A percentile compares a stretch with the other conserved stretches of the same genome.
Conservation (phyloP, 768 basidiomycete genomes). For the Hygrocybe punicea region DNA sequence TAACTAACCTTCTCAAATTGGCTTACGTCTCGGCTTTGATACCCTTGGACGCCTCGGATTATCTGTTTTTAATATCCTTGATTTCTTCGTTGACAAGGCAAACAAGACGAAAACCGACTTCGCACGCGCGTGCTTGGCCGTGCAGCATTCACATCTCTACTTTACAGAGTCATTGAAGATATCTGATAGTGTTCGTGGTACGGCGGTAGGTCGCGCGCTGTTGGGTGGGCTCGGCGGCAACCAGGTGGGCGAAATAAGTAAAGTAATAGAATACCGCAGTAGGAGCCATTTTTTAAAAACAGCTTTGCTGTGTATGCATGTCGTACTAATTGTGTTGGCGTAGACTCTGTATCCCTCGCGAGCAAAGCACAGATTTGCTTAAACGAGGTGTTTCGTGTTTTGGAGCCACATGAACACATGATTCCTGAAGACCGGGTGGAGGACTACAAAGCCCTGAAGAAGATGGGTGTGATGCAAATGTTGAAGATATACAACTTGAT, state of each 20-base stretch:
- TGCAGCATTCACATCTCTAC: constrained; percentile 1
- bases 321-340: neutral
- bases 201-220: neutral
- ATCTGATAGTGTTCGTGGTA: neutral
- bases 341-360: neutral
- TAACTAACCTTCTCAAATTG: neutral
- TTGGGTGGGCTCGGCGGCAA: neutral
- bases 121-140: neutral
- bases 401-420: constrained; percentile 1
- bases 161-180: neutral
- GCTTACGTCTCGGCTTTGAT: neutral
- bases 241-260: neutral
- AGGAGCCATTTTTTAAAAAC: neutral
- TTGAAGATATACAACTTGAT: constrained; percentile 7
- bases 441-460: constrained; percentile 5
- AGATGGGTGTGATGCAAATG: constrained; percentile 3
- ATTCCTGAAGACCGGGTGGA: constrained; percentile 5
- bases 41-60: neutral
- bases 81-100: neutral
- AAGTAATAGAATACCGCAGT: neutral
- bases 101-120: constrained; percentile 2
- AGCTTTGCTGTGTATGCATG: neutral
- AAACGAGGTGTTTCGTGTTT: constrained; percentile 1
- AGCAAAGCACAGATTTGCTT: constrained; percentile 1
- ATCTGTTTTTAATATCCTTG: neutral